These are phyloP conservation scores for Psilocybe azurescens DNA, from an alignment of 768 basidiomycete species.

Conservation along the genomic window DNA sequence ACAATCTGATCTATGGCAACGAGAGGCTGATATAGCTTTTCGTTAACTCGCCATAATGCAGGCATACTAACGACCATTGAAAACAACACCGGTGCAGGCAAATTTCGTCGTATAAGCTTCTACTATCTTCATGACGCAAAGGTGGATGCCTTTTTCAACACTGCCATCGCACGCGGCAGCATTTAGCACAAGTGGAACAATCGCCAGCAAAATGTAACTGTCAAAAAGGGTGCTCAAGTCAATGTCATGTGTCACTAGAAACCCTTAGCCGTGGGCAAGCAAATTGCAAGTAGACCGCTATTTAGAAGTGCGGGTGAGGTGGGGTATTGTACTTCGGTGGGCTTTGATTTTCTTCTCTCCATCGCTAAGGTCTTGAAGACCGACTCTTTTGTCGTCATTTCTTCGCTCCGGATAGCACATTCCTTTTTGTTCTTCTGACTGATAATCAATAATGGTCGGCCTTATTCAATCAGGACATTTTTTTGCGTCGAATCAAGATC, in stretches of 20 bases:
- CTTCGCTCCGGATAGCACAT: constrained; percentile 2
- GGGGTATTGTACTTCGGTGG: background rate
- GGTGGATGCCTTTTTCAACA: background rate
- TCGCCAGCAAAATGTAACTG: background rate
- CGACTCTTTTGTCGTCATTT: background rate
- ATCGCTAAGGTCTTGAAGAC: background rate
- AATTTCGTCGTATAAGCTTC: too few relatives aligned
- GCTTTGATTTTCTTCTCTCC: background rate
- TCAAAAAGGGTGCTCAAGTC: background rate
- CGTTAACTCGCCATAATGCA: too few relatives aligned
- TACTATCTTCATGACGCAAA: too few relatives aligned
- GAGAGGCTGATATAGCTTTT: too few relatives aligned
- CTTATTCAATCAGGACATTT: constrained; percentile 8
- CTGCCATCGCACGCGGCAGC: background rate
- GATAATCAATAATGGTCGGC: background rate
- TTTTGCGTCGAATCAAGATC: constrained; percentile 8
- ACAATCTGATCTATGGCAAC: background rate
- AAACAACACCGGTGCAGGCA: too few relatives aligned
- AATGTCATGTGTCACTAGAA: background rate
- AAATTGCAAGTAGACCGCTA: background rate
- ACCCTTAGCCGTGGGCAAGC: background rate
- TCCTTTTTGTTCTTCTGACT: background rate
- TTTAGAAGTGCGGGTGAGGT: background rate
- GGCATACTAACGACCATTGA: too few relatives aligned
- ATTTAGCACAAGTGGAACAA: background rate